Evolutionary conservation across 768 basidiomycete species (phyloP).

Genomic region (Lactifluus piperatus): DNA sequence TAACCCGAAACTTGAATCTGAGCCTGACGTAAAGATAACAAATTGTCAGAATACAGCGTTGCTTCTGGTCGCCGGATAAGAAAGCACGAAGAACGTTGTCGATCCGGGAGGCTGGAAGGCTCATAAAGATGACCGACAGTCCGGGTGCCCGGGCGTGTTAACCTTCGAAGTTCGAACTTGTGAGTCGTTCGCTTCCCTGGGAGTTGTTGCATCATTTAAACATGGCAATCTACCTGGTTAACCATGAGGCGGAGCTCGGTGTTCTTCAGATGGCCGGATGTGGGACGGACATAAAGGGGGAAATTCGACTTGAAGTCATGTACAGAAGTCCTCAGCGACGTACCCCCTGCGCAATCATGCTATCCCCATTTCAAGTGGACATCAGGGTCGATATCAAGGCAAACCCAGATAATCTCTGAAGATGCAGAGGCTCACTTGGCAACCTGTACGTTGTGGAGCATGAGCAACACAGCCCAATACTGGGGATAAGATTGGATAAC

Average conservation of each 20-base stretch:
- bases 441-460: too few species aligned
- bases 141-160: constrained; percentile 71
- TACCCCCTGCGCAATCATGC: constrained; percentile 40
- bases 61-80: constrained; percentile 59
- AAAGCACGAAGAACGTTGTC: constrained; percentile 76
- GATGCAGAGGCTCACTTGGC: too few species aligned
- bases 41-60: constrained; percentile 69
- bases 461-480: too few species aligned
- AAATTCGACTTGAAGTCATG: too few species aligned
- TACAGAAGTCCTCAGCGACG: background rate
- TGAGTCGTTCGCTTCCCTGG: constrained; percentile 56
- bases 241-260: constrained; percentile 74
- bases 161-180: constrained; percentile 70
- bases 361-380: too few species aligned
- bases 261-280: constrained; percentile 79
- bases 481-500: too few species aligned
- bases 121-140: constrained; percentile 73
- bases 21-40: constrained; percentile 71
- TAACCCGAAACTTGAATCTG: constrained; percentile 72
- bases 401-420: too few species aligned
- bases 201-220: too few species aligned
- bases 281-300: constrained; percentile 68
- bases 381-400: too few species aligned
- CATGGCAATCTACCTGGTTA: constrained; percentile 31
- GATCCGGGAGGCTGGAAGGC: too few species aligned